Base-by-base conservation (phyloP, 2,329 filamentous ascomycete genomes). In the Bipolaris victoriae region DNA sequence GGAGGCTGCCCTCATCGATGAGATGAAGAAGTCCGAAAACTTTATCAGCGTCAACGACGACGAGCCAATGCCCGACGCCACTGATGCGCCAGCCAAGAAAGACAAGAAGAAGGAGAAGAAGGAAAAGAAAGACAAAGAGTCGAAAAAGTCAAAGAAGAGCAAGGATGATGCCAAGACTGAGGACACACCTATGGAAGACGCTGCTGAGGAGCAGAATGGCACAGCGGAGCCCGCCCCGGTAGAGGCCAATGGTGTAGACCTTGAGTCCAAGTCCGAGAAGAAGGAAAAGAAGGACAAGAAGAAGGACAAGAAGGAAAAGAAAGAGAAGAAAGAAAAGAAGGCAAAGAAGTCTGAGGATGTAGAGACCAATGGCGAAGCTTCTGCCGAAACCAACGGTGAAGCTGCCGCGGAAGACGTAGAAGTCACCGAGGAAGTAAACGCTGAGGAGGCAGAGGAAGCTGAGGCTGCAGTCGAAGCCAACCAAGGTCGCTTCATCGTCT, bases 401-500 rank as follows among this genome's bases (percentile, higher is more conserved):
- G 56, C 43, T 5, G 24, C 55, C 26, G 37, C 55, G 33, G 60
- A 65, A 24, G 63, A 57, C 11, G 60, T 57, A 1, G 63, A 65
- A 43, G 64, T 52, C n/a, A 61, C 58, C 5, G 60, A 57, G 35
- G 56, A 64, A 31, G 59, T 59, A 24, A 65, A 66, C 13, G 22
- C 33, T 24, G 65, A 61, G 22, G 64, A 52, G 5, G 60, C 61
- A 26, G 57, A 59, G 31, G 60, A 64, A 26, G 66, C 50, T 15
- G 16, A 57, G 37, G 55, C 50, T 15, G 55, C 50, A 45, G 45
- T 57, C 9, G 45, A 57, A 15, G 55, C 56, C 55, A 81, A 58
- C 26, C 82, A 82, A 57, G 75, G 81, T 15, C 84, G 89, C 58
- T 92, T 91, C 80, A 91, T 92, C 59, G 86, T 89, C 68, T 95